Evolutionary conservation across 257 asterid genomes (phyloP).

Genomic region (Schizonepeta tenuifolia): DNA sequence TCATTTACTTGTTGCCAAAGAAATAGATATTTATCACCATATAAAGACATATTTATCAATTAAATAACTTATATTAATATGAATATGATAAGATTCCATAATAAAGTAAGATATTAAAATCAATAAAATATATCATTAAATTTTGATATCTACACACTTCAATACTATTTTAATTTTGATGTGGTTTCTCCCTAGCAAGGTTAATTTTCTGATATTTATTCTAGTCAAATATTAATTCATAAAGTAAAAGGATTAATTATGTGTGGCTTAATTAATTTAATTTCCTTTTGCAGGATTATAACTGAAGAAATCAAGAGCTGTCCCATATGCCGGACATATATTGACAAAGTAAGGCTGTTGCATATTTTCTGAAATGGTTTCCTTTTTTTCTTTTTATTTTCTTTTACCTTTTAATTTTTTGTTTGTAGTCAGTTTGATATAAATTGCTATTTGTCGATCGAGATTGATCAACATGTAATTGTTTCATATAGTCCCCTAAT

Average conservation of each 20-base stretch:
- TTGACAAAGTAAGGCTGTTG: constrained; percentile 27
- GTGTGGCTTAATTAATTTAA: no score
- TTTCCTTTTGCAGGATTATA: constrained; percentile 19
- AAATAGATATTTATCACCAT: no score
- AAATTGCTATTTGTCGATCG: neutral
- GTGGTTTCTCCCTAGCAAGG: neutral
- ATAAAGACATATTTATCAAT: no score
- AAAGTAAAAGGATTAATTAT: neutral
- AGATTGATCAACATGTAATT: neutral
- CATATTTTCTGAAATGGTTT: neutral
- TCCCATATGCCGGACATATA: constrained; percentile 35
- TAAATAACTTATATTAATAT: no score
- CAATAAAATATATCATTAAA: no score
- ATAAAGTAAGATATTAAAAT: no score
- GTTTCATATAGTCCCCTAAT: neutral
- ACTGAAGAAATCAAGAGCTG: constrained; percentile 35
- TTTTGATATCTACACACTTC: no score
- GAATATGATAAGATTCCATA: no score
- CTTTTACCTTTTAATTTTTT: neutral
- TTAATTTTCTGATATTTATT: no score
- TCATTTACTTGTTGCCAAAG: no score
- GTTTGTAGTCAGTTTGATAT: neutral
- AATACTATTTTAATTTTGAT: no score
- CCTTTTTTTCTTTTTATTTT: neutral
- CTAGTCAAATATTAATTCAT: no score